Conservation (phyloP, 2,329 filamentous ascomycete genomes). For the Bipolaris victoriae region DNA sequence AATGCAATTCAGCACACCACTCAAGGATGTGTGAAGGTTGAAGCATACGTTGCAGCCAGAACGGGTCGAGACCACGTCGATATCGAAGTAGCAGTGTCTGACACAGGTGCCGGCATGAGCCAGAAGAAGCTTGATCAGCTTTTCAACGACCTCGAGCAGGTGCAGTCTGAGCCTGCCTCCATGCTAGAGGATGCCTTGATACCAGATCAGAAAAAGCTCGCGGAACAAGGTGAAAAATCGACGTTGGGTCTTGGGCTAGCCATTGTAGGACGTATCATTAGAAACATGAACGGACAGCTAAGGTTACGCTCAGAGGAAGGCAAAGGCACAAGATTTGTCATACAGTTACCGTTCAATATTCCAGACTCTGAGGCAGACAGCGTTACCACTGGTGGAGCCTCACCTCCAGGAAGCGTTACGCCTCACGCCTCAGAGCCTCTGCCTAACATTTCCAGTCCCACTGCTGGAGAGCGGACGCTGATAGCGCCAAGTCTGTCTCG, state of each 20-base stretch:
- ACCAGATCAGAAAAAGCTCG: slow-evolving; percentile 41
- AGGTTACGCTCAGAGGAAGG: slow-evolving; percentile 83
- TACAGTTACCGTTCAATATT: slow-evolving; percentile 77
- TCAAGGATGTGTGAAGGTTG: slow-evolving; percentile 70
- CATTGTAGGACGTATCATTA: slow-evolving; percentile 81
- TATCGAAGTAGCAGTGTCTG: slow-evolving; percentile 76
- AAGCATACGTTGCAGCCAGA: slow-evolving; percentile 64
- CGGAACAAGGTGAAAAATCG: slow-evolving; percentile 46
- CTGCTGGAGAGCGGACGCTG: slow-evolving; percentile 65
- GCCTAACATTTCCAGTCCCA: slow-evolving; percentile 1
- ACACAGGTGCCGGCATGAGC: slow-evolving; percentile 73
- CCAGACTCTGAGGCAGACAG: slow-evolving; percentile 51
- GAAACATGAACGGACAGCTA: slow-evolving; percentile 90
- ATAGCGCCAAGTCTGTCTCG: slow-evolving; percentile 52
- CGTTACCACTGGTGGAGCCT: background rate
- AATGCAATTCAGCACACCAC: slow-evolving; percentile 84
- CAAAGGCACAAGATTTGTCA: slow-evolving; percentile 80
- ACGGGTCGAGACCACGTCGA: slow-evolving; percentile 59
- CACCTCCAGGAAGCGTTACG: slow-evolving; percentile 32
- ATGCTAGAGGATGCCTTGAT: slow-evolving; percentile 42
- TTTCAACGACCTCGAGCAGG: slow-evolving; percentile 70
- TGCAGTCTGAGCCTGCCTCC: slow-evolving; percentile 50
- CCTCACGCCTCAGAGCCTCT: slow-evolving; percentile 21
- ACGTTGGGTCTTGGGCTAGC: slow-evolving; percentile 83
- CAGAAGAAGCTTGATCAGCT: slow-evolving; percentile 63